Evolutionary conservation across 176 grass and related monocot genomes (phyloP).

Genomic region (Musa schizocarpa): DNA sequence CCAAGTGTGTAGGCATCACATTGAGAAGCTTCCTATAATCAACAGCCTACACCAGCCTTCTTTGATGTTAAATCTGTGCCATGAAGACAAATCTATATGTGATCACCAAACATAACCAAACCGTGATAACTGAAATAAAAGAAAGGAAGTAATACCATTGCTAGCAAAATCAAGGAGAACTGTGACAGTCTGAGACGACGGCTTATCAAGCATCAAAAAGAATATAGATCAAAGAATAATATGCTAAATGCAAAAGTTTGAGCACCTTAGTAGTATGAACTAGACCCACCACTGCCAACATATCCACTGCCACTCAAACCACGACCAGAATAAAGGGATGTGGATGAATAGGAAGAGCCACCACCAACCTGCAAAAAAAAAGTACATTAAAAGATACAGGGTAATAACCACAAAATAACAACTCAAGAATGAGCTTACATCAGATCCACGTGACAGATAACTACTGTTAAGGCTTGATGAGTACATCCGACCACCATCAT

Average conservation of each 20-base stretch:
- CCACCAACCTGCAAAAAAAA: slow-evolving; percentile 47
- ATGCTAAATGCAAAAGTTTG: slow-evolving; percentile 4
- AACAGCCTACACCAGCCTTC: slow-evolving; percentile 55
- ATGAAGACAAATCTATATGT: slow-evolving; percentile 65
- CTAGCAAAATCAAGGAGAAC: slow-evolving; percentile 7
- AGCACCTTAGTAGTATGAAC: slow-evolving; percentile 81
- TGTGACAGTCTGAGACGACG: not conserved
- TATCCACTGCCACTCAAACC: slow-evolving; percentile 50
- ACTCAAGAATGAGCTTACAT: slow-evolving; percentile 44
- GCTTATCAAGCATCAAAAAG: not conserved
- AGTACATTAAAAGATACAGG: slow-evolving; percentile 2
- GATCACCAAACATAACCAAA: slow-evolving; percentile 33
- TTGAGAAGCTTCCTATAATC: slow-evolving; percentile 55
- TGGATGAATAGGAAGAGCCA: slow-evolving; percentile 40
- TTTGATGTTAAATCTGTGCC: slow-evolving; percentile 50
- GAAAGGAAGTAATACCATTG: slow-evolving; percentile 27
- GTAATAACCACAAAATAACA: not conserved
- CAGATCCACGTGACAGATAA: slow-evolving; percentile 66
- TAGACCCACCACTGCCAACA: slow-evolving; percentile 42
- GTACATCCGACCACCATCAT: slow-evolving; percentile 54
- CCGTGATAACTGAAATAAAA: slow-evolving; percentile 3
- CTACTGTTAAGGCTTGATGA: slow-evolving; percentile 36
- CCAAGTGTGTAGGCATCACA: slow-evolving; percentile 41
- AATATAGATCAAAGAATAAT: slow-evolving; percentile 4
- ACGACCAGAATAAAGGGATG: slow-evolving; percentile 48